These are phyloP conservation scores for Dalbergia cochinchinensis DNA, from an alignment of 306 rosid genomes.

Conservation along the genomic window DNA sequence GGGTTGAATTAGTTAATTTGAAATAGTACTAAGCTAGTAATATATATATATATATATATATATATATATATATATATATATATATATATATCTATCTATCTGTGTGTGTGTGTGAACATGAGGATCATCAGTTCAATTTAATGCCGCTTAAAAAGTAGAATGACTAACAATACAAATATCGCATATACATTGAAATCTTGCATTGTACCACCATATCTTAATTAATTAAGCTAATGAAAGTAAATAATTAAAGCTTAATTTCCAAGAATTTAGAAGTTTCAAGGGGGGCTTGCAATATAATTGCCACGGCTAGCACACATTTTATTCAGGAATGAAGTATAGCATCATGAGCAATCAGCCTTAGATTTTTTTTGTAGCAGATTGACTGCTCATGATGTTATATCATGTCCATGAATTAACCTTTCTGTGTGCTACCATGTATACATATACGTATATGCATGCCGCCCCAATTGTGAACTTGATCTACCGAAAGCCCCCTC, in stretches of 20 bases:
- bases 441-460: conserved; percentile 32
- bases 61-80: too few relatives aligned
- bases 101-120: background rate
- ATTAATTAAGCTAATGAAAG: conserved; percentile 42
- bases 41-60: too few relatives aligned
- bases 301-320: conserved; percentile 48
- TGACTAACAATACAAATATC: conserved; percentile 50
- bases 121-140: conserved; percentile 13
- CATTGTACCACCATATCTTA: conserved; percentile 33
- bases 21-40: background rate
- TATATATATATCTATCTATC: too few relatives aligned
- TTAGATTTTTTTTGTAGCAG: conserved; percentile 68
- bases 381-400: conserved; percentile 99
- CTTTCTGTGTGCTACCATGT: conserved; percentile 37
- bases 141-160: conserved; percentile 41
- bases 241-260: conserved; percentile 43
- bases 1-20: background rate
- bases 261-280: conserved; percentile 38
- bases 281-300: conserved; percentile 39
- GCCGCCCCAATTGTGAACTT: conserved; percentile 35
- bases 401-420: conserved; percentile 67
- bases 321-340: conserved; percentile 65
- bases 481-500: conserved; percentile 74
- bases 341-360: conserved; percentile 99
- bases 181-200: conserved; percentile 53